Evolutionary conservation across 2,329 filamentous ascomycete genomes (phyloP), one percentile per base, ranked within the genome.

Genomic region (Raffaelea deltoideospora): DNA sequence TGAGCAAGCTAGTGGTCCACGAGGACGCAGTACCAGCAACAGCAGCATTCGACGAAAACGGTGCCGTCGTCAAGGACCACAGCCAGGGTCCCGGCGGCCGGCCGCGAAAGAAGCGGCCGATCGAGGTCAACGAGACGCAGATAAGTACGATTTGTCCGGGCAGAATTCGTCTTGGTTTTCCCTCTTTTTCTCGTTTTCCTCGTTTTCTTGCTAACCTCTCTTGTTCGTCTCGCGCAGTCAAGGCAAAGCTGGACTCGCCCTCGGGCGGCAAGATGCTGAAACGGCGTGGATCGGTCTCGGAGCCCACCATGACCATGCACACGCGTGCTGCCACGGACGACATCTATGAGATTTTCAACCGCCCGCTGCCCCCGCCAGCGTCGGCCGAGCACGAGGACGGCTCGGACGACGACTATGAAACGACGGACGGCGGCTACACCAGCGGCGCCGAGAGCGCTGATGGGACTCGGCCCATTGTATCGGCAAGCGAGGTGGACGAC

Each of bases 271-370:
- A 92, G 56, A n/a, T n/a, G n/a, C 68, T 88, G 38, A 80, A 78
- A 45, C 83, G 83, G 55, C 90, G 81, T 54, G 77, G 76, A 37
- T 48, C 47, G 48, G 55, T 47, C 45, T 63, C 69, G 35, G 88
- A 96, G 56, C 83, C 87, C n/a, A 98, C 90, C 2, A 95, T 98
- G 87, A 98, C 90, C 1, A 73, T 98, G 45, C 86, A 96, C 52
- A 98, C 90, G 11, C 83, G 75, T 48, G 88, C 90, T 45, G 90
- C 90, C 5, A 95, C 88, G 43, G 87, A 96, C 48, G 90, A 98
- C 48, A 95, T 98, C 36, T 96, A 96, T 50, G 86, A 86, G 40
- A 84, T 98, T 33, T 98, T 96, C 59, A 96, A 90, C 50, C 82
- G 90, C 40, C 88, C 90, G 2, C 56, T 88, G 17, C 58, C 61